A percentile compares a stretch with the other conserved stretches of the same genome.
Evolutionary conservation across 352 stramenopile species (phyloP).

Genomic region (Phytophthora melonis): DNA sequence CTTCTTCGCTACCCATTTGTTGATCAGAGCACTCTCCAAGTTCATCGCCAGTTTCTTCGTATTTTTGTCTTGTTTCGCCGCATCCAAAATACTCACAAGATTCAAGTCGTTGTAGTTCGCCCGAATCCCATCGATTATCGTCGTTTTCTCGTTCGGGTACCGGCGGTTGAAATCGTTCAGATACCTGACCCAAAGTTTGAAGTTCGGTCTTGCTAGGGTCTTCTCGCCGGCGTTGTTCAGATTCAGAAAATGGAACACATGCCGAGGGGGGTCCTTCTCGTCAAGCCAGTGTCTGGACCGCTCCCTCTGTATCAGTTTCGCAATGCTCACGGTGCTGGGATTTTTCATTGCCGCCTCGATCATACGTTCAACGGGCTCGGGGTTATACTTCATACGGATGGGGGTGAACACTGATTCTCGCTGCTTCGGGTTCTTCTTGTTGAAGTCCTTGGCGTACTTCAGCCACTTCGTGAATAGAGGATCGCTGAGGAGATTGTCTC

Average conservation of each 20-base stretch:
- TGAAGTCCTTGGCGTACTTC: background rate
- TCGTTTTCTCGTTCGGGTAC: no score
- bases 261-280: background rate
- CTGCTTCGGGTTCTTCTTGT: background rate
- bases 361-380: background rate
- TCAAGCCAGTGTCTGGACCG: background rate
- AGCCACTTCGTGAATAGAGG: background rate
- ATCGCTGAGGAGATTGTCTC: background rate
- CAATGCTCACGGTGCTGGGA: background rate
- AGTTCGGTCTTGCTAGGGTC: background rate
- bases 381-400: background rate
- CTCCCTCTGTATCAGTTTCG: background rate
- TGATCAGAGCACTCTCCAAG: no score
- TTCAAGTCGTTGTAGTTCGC: no score
- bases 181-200: background rate
- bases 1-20: no score
- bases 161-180: no score
- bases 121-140: no score
- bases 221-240: background rate
- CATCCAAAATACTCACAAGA: no score
- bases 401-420: background rate
- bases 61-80: no score
- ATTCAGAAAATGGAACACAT: background rate
- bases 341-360: background rate
- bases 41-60: no score